These are phyloP conservation scores for Thermothelomyces thermophilus DNA, from an alignment of 2,329 filamentous ascomycete genomes.

Conservation along the genomic window DNA sequence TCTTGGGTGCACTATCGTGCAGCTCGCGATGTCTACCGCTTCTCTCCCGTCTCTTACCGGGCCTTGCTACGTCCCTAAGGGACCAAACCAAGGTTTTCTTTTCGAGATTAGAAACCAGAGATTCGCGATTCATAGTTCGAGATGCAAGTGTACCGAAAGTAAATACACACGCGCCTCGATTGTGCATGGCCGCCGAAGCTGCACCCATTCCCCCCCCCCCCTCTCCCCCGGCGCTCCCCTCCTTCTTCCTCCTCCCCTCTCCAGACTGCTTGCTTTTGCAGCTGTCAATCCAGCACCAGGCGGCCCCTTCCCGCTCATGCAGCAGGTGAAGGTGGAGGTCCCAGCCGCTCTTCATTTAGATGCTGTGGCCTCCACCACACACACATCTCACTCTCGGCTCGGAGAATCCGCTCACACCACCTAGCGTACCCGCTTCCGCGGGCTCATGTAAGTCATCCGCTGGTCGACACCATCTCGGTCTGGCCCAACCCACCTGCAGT, in stretches of 20 bases:
- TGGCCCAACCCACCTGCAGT: neutral
- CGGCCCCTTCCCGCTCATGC: constrained; percentile 37
- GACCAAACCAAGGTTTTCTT: no score
- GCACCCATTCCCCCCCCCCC: neutral
- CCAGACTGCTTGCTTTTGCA: constrained; percentile 14
- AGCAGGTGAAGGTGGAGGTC: constrained; percentile 22
- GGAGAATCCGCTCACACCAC: constrained; percentile 3
- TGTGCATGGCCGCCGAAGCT: no score
- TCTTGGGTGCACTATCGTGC: no score
- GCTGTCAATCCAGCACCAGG: constrained; percentile 16
- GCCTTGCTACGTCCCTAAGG: no score
- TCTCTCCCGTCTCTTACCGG: no score
- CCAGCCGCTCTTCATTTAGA: neutral
- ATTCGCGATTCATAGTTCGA: no score
- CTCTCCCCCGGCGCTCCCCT: neutral
- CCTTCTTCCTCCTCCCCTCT: constrained; percentile 7
- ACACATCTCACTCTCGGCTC: neutral
- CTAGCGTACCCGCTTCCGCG: constrained; percentile 6
- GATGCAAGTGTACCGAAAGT: no score
- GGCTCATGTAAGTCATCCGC: constrained; percentile 26
- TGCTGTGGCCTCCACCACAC: neutral
- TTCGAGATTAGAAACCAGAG: no score
- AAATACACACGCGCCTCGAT: no score
- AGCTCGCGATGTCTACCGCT: no score
- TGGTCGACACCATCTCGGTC: constrained; percentile 19